Evolutionary conservation across 805 yeast genomes (phyloP), one percentile per base, ranked within the genome.

Genomic region (Metschnikowia santaceciliae): DNA sequence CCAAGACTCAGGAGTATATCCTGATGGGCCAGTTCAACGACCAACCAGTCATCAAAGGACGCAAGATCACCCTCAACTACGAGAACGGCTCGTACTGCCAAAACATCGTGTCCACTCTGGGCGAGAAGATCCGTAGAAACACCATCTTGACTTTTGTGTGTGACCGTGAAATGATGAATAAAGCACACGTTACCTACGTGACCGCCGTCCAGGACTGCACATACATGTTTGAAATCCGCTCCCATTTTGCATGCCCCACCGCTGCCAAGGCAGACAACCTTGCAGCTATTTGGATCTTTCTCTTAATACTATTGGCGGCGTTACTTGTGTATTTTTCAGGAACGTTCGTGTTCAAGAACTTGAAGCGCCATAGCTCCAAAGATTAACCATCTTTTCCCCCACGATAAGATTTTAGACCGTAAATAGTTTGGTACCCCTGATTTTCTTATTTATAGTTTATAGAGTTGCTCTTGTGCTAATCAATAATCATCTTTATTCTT

Each of bases 201-300:
- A 94, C 94, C 1, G 81, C 82, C 6, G 61, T 80, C 39, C 80
- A 88, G 64, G 88, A 90, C 54, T 90, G 97, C 67, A 81, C 85
- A 35, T 90, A 88, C 65, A 80, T 85, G 61, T 90, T 90, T 65
- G 96, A 90, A 62, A 90, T 89, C 32, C 71, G 90, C 56, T 87
- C 96, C 3, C 82, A 88, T 40, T 86, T 84, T 68, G 96, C 96
- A 0, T 90, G 97, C 66, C 88, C 96, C 0, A 85, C 90, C 0
- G 82, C 62, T 19, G 61, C 62, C 22, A 55, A 57, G 41, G 61
- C 62, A 2, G 61, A 59, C 45, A 57, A 59, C 41, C 51, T 59
- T 44, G 61, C 61, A 10, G 62, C 61, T 8, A 48, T 59, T 32
- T 81, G 88, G 73, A 82, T 86, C 45, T 84, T 86, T 56, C 54